These are phyloP conservation scores for Neostapfia colusana DNA, from an alignment of 176 grass and related monocot species.

Conservation along the genomic window DNA sequence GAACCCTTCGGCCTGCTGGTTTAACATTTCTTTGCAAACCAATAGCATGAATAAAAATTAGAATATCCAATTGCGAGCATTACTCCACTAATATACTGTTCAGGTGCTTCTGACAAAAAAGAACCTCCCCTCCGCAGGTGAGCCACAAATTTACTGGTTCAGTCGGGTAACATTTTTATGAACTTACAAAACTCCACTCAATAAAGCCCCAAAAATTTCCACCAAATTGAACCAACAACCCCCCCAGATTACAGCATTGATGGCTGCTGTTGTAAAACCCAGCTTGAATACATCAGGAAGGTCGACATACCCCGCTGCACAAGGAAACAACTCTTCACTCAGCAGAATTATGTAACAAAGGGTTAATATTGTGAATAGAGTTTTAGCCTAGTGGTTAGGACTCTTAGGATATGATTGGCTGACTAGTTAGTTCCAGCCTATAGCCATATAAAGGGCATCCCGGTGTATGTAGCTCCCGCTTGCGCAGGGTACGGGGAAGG, in stretches of 20 bases:
- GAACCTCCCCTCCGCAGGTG: neutral
- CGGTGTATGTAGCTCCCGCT: too few relatives aligned
- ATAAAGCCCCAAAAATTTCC: conserved; percentile 97
- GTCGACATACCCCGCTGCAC: conserved; percentile 85
- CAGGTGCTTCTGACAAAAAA: conserved; percentile 27
- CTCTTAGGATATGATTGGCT: too few relatives aligned
- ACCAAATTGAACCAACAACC: conserved; percentile 81
- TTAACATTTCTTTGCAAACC: neutral
- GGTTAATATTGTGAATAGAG: neutral
- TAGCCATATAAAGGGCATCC: too few relatives aligned
- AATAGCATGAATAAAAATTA: conserved; percentile 36
- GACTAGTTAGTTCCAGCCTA: too few relatives aligned
- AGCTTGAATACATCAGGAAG: conserved; percentile 93
- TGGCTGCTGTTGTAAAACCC: conserved; percentile 62
- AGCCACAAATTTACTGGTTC: conserved; percentile 27
- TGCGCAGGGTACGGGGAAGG: too few relatives aligned
- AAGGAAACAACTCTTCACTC: conserved; percentile 30
- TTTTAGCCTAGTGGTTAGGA: too few relatives aligned
- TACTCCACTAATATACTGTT: conserved; percentile 36
- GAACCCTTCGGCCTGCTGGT: too few relatives aligned
- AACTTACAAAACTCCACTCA: conserved; percentile 37
- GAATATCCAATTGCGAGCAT: neutral
- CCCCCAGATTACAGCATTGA: conserved; percentile 79
- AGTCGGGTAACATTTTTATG: conserved; percentile 14
- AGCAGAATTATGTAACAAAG: neutral